Evolutionary conservation across 2,329 filamentous ascomycete species (phyloP).

Genomic region (Cyanodermella asteris): DNA sequence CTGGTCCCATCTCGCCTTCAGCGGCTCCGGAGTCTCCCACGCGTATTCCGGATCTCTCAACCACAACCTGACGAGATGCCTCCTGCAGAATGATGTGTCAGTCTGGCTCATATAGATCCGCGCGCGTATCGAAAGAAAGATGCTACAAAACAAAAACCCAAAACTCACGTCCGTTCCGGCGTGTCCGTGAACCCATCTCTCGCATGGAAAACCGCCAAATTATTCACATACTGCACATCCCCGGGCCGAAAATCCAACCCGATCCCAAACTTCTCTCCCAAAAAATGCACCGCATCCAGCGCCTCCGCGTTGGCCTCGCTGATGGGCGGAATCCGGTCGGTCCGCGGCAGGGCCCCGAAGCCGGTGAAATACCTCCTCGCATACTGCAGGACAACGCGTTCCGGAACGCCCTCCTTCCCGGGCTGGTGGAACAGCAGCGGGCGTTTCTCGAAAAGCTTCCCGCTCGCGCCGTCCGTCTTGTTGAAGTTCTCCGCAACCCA

Average conservation of each 20-base stretch:
- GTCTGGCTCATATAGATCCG: too few relatives aligned
- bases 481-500: constrained; percentile 29
- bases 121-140: too few relatives aligned
- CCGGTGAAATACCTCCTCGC: constrained; percentile 36
- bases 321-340: constrained; percentile 22
- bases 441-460: constrained; percentile 23
- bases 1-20: too few relatives aligned
- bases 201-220: constrained; percentile 29
- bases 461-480: constrained; percentile 25
- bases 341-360: constrained; percentile 21
- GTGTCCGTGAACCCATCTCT: constrained; percentile 24
- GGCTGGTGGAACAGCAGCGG: constrained; percentile 36
- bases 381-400: constrained; percentile 38
- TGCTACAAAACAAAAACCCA: too few relatives aligned
- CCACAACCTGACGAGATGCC: too few relatives aligned
- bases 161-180: too few relatives aligned
- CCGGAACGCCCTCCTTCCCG: constrained; percentile 21
- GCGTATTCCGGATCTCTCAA: too few relatives aligned
- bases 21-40: too few relatives aligned
- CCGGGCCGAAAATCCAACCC: constrained; percentile 24
- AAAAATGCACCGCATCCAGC: constrained; percentile 28
- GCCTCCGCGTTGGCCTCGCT: constrained; percentile 31
- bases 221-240: constrained; percentile 31
- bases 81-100: too few relatives aligned
- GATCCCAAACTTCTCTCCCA: constrained; percentile 22